Base-by-base conservation (phyloP, 148 eudicot genomes). In the Rhododendron kiyosumense region DNA sequence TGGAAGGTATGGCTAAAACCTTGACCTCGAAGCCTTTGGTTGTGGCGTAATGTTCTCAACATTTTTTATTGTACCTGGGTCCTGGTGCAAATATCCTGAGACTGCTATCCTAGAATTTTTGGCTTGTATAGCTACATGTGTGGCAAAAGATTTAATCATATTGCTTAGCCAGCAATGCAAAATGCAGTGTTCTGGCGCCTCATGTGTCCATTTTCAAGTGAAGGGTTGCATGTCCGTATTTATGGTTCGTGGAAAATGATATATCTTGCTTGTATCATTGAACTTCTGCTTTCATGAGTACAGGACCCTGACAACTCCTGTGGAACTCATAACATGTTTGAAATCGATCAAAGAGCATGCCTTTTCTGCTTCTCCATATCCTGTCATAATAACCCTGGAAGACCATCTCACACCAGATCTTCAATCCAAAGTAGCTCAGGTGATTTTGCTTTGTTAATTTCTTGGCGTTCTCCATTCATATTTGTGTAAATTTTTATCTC, bases 351-450 rank as follows among this genome's bases (percentile, higher is more conserved):
- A 89, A 91, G 94, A 95, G 81, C 85, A 94, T 85, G 99, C 98
- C 77, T 96, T 96, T 87, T 84, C 84, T 57, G 90, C 93, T 81
- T 94, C 98, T 9, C 94, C 93, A 0, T 96, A 94, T 86, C 97
- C 99, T 74, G 95, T 96, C 52, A 90, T 95, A 73, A 91, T 96
- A 79, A 96, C 99, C 49, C 93, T 95, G 79, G 99, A 96, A 92
- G 99, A 96, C 90, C 99, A 96, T 80, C 94, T 96, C 34, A 93
- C 92, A 45, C 93, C 95, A 7, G 91, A 90, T 88, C 98, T 95
- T 84, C 99, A 96, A 85, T 94, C 93, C 71, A 95, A 91, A 89
- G 98, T 93, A 76, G 98, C 98, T 84, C 87, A 93, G 98, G 98
- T 96, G 59, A 88, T 18, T 83, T 74, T 84, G 1, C 41, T 30